Conservation (phyloP, 2,329 filamentous ascomycete species). For the Mycogone perniciosa region DNA sequence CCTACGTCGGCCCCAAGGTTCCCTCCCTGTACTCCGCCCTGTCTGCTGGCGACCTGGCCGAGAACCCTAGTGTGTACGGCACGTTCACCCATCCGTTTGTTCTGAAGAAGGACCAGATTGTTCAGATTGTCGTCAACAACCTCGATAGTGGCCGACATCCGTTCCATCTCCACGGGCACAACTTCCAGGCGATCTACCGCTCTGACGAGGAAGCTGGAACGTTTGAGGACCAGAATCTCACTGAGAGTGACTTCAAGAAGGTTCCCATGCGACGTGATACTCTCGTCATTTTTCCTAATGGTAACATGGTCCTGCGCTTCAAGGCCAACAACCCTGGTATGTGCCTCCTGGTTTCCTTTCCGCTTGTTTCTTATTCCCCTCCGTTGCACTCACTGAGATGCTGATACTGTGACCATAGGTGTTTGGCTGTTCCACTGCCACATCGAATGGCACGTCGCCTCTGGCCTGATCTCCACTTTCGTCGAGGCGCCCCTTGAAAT, state of each 20-base stretch:
- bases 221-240: slow-evolving; percentile 42
- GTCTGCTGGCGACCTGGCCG: slow-evolving; percentile 52
- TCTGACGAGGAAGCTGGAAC: slow-evolving; percentile 51
- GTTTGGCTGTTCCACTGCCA: slow-evolving; percentile 75
- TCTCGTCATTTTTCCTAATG: slow-evolving; percentile 56
- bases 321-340: slow-evolving; percentile 58
- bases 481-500: slow-evolving; percentile 57
- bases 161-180: slow-evolving; percentile 73
- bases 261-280: slow-evolving; percentile 64
- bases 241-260: slow-evolving; percentile 41
- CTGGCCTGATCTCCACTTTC: slow-evolving; percentile 60
- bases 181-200: slow-evolving; percentile 62
- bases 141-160: slow-evolving; percentile 64
- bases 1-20: slow-evolving; percentile 68
- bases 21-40: slow-evolving; percentile 74
- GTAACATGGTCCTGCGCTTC: slow-evolving; percentile 64
- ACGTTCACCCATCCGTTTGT: slow-evolving; percentile 60
- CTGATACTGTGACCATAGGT: slow-evolving; percentile 26
- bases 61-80: slow-evolving; percentile 58
- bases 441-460: slow-evolving; percentile 68
- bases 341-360: slow-evolving; percentile 17
- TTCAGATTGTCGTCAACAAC: slow-evolving; percentile 74
- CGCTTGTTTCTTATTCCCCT: neutral
- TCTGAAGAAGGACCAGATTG: slow-evolving; percentile 59
- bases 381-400: neutral